Conservation (phyloP, 768 basidiomycete genomes). For the Tricholoma sp. region DNA sequence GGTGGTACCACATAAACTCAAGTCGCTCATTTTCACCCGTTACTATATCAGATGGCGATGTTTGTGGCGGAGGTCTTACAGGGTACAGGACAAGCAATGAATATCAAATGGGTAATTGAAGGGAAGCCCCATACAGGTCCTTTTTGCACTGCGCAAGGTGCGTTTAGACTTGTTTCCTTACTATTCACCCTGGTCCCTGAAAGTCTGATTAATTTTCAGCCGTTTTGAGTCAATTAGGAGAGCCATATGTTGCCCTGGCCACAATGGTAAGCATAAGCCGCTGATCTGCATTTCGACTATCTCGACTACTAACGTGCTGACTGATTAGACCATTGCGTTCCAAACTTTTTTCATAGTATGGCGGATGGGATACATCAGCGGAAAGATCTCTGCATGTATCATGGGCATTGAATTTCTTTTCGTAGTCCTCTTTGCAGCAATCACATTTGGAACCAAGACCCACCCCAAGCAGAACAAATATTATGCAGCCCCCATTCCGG, state of each 20-base stretch:
- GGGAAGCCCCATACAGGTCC: neutral
- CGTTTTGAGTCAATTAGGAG: slow-evolving; percentile 37
- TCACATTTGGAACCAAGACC: slow-evolving; percentile 21
- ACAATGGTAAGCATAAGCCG: slow-evolving; percentile 28
- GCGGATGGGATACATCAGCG: slow-evolving; percentile 21
- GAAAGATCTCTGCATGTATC: slow-evolving; percentile 20
- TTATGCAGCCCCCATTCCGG: slow-evolving; percentile 31
- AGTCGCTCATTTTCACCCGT: neutral
- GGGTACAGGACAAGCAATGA: neutral
- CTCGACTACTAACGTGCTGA: no score
- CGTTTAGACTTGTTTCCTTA: no score
- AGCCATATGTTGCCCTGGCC: slow-evolving; percentile 34
- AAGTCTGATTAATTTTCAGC: slow-evolving; percentile 16
- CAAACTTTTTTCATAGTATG: slow-evolving; percentile 39
- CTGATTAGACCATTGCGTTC: slow-evolving; percentile 27
- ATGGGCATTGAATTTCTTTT: slow-evolving; percentile 29
- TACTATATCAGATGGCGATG: neutral
- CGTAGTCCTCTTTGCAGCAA: slow-evolving; percentile 25
- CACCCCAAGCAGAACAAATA: slow-evolving; percentile 5
- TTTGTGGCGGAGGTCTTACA: neutral
- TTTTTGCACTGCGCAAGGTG: neutral
- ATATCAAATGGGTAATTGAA: neutral
- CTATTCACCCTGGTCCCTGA: no score
- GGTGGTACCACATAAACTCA: neutral
- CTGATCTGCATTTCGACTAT: no score